Evolutionary conservation across 345 rosid genomes (phyloP).

Genomic region (Eutrema yunnanense): DNA sequence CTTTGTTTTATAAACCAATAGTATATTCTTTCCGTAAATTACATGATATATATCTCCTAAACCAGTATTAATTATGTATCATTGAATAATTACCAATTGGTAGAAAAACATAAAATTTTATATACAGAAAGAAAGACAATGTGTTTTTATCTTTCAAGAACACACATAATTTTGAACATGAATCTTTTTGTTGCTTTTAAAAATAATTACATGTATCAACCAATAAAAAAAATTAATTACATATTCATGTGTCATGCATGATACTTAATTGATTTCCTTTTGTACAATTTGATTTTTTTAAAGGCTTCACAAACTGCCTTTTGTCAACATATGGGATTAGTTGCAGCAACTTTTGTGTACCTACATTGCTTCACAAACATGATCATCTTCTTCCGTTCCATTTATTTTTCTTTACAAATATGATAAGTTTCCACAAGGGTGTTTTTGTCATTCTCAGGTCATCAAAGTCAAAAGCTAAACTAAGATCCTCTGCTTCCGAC

Average conservation of each 20-base stretch:
- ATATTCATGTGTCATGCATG: background rate
- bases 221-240: background rate
- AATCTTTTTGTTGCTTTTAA: background rate
- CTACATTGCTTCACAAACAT: slow-evolving; percentile 33
- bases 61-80: background rate
- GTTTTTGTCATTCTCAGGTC: background rate
- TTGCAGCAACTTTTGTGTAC: slow-evolving; percentile 34
- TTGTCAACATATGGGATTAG: slow-evolving; percentile 37
- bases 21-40: no score
- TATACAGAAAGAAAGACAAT: background rate
- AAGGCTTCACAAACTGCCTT: background rate
- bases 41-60: background rate
- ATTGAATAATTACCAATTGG: background rate
- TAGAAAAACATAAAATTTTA: background rate
- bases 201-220: no score
- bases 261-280: background rate
- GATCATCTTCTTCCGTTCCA: slow-evolving; percentile 20
- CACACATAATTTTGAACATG: background rate
- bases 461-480: slow-evolving; percentile 25
- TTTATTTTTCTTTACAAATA: slow-evolving; percentile 9
- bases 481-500: slow-evolving; percentile 31
- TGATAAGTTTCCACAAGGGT: slow-evolving; percentile 13
- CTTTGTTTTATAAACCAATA: no score
- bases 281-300: background rate
- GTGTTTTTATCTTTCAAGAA: background rate